These are phyloP conservation scores for Punctularia strigosozonata DNA, from an alignment of 768 basidiomycete genomes.

Conservation along the genomic window DNA sequence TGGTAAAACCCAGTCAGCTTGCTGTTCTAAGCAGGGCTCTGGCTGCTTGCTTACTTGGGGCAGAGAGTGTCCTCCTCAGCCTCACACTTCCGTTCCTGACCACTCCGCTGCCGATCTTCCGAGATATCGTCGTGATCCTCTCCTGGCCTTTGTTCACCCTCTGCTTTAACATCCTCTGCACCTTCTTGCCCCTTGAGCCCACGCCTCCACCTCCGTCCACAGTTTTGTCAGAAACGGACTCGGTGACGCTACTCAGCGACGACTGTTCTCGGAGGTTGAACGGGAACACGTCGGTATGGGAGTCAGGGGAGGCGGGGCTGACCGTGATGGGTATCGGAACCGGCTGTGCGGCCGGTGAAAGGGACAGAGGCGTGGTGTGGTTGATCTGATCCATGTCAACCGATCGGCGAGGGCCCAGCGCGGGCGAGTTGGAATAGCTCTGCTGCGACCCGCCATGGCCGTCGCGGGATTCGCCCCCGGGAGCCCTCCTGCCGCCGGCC, in stretches of 20 bases:
- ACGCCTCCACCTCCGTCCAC: slow-evolving; percentile 19
- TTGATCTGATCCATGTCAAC: slow-evolving; percentile 5
- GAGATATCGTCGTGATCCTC: slow-evolving; percentile 65
- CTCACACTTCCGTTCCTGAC: slow-evolving; percentile 32
- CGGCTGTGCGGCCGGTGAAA: neutral
- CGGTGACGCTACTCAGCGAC: neutral
- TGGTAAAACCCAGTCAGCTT: too few species aligned
- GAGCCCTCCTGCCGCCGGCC: too few species aligned
- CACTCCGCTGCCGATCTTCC: slow-evolving; percentile 65
- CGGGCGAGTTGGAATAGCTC: too few species aligned
- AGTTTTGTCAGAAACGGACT: slow-evolving; percentile 11
- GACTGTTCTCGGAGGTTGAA: too few species aligned
- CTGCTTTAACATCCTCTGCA: slow-evolving; percentile 65
- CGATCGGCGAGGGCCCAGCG: slow-evolving; percentile 4
- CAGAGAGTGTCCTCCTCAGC: slow-evolving; percentile 51
- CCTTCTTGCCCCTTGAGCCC: slow-evolving; percentile 55
- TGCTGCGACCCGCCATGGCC: too few species aligned
- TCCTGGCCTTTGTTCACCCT: slow-evolving; percentile 64
- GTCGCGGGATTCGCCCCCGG: too few species aligned
- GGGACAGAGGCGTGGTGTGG: too few species aligned
- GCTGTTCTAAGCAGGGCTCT: too few species aligned
- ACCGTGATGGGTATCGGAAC: slow-evolving; percentile 37
- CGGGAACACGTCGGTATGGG: slow-evolving; percentile 10
- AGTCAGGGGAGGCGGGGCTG: slow-evolving; percentile 48
- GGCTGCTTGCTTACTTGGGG: slow-evolving; percentile 62